Percentiles rank a stretch among this genome's conserved stretches.
Evolutionary conservation across 768 basidiomycete genomes (phyloP).

Genomic region (Porpolomopsis calyptriformis): DNA sequence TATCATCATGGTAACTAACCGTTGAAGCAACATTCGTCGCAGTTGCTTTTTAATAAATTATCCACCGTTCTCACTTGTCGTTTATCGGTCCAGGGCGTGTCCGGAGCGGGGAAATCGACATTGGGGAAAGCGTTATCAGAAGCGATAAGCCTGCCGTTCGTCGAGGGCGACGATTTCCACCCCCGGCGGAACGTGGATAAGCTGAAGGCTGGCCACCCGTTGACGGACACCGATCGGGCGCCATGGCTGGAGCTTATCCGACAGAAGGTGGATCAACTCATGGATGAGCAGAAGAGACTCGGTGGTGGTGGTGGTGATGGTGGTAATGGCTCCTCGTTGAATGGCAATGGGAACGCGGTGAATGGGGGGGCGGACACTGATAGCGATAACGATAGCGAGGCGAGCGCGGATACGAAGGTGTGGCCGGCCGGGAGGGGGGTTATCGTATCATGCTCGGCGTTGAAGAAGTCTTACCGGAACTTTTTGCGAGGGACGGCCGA

Average conservation of each 20-base stretch:
- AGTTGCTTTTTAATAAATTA: no score
- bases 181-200: conserved; percentile 74
- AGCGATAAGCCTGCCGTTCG: conserved; percentile 57
- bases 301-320: no score
- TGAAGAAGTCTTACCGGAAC: conserved; percentile 74
- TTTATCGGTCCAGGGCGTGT: conserved; percentile 66
- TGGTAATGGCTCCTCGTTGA: no score
- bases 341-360: no score
- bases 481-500: conserved; percentile 52
- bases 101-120: conserved; percentile 63
- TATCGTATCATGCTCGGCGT: conserved; percentile 80
- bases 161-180: conserved; percentile 87
- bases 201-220: conserved; percentile 67
- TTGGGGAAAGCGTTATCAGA: conserved; percentile 54
- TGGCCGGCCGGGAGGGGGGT: conserved; percentile 39
- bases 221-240: conserved; percentile 72
- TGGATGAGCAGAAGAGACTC: conserved; percentile 16
- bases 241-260: conserved; percentile 81
- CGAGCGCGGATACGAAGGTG: no score
- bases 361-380: conserved; percentile 2
- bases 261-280: conserved; percentile 42
- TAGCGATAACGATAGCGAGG: conserved; percentile 5
- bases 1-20: no score
- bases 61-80: no score
- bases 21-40: no score